These are phyloP conservation scores for Phytophthora meadii DNA, from an alignment of 352 stramenopile species.

Conservation along the genomic window DNA sequence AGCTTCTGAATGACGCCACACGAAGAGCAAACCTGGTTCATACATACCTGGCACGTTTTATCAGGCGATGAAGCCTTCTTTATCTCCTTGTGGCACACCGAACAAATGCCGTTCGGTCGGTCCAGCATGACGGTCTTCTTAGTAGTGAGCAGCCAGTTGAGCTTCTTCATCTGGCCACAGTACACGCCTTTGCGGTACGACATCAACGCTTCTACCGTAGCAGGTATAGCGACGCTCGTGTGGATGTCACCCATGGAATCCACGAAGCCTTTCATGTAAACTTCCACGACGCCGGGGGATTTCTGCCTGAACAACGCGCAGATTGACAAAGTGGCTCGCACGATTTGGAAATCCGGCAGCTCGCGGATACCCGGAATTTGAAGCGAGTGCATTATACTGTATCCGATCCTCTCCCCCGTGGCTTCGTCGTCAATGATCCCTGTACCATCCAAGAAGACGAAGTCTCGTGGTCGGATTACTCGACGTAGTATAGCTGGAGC, in stretches of 20 bases:
- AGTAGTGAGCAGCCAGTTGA: slow-evolving; percentile 46
- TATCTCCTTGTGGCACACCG: slow-evolving; percentile 21
- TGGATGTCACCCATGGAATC: slow-evolving; percentile 47
- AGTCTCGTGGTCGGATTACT: slow-evolving; percentile 59
- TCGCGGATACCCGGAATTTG: slow-evolving; percentile 49
- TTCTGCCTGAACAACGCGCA: slow-evolving; percentile 43
- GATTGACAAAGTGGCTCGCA: slow-evolving; percentile 47
- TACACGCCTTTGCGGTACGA: slow-evolving; percentile 45
- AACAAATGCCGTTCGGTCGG: slow-evolving; percentile 16
- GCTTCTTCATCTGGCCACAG: slow-evolving; percentile 55
- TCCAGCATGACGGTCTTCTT: slow-evolving; percentile 47
- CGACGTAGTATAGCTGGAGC: slow-evolving; percentile 27
- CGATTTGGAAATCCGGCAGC: slow-evolving; percentile 41
- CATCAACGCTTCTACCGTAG: slow-evolving; percentile 42
- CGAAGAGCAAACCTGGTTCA: slow-evolving; percentile 38
- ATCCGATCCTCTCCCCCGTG: slow-evolving; percentile 52
- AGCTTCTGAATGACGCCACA: slow-evolving; percentile 32
- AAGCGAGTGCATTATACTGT: slow-evolving; percentile 60
- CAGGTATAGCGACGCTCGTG: slow-evolving; percentile 36
- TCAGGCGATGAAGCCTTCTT: slow-evolving; percentile 17
- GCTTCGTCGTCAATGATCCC: slow-evolving; percentile 40
- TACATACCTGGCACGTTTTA: slow-evolving; percentile 40
- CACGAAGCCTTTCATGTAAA: slow-evolving; percentile 52
- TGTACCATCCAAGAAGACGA: slow-evolving; percentile 61
- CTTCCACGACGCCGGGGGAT: slow-evolving; percentile 30